These are phyloP conservation scores for Rhynchospora breviuscula DNA, from an alignment of 176 grass and related monocot genomes.

Conservation along the genomic window DNA sequence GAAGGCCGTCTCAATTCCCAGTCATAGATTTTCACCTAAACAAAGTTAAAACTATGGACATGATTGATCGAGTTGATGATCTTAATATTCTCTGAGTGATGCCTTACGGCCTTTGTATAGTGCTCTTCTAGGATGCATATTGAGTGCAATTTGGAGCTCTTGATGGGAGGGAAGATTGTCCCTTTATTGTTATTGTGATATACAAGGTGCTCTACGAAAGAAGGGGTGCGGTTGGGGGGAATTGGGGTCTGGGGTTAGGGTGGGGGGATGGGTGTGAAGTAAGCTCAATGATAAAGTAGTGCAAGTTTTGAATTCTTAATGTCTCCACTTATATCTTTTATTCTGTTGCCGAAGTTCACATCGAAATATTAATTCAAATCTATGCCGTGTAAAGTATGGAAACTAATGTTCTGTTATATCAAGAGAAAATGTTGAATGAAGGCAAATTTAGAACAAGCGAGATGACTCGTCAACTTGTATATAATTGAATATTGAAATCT, in stretches of 20 bases:
- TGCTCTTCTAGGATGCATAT: background rate
- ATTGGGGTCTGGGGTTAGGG: too few relatives aligned
- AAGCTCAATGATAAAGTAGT: background rate
- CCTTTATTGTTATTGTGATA: background rate
- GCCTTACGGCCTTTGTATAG: background rate
- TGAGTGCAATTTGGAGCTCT: background rate
- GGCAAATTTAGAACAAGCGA: background rate
- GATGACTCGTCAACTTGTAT: background rate
- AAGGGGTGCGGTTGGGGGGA: background rate
- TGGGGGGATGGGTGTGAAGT: background rate
- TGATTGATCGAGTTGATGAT: conserved; percentile 87
- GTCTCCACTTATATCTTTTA: background rate
- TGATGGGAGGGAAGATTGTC: background rate
- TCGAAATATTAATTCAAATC: background rate
- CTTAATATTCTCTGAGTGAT: conserved; percentile 42
- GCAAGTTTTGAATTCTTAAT: background rate
- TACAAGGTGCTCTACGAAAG: background rate
- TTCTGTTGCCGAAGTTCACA: background rate
- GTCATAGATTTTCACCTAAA: conserved; percentile 82
- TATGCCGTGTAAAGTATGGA: background rate
- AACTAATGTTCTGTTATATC: background rate
- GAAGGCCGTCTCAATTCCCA: conserved; percentile 56
- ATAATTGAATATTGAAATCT: background rate
- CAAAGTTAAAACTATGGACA: conserved; percentile 69
- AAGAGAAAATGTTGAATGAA: background rate